Percentiles rank a stretch among this genome's conserved stretches.
Conservation (phyloP, 164 flowering plant genomes). For the Akebia trifoliata region DNA sequence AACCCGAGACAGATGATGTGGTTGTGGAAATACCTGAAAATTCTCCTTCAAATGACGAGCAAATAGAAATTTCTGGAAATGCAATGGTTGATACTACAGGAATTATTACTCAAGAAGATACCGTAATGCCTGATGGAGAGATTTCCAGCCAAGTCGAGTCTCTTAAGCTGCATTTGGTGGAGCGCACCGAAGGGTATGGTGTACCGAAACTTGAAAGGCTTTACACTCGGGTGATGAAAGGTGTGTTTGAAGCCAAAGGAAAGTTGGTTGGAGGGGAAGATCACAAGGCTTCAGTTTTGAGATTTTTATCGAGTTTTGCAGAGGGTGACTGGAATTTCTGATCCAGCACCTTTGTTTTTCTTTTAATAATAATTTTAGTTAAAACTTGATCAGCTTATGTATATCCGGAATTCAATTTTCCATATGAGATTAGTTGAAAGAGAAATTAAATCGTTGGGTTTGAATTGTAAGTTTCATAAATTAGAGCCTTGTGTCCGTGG, state of each 20-base stretch:
- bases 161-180: slow-evolving; percentile 52
- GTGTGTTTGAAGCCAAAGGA: slow-evolving; percentile 46
- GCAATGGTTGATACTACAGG: slow-evolving; percentile 16
- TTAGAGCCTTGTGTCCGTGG: too few relatives aligned
- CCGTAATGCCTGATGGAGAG: slow-evolving; percentile 46
- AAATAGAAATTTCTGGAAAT: slow-evolving; percentile 21
- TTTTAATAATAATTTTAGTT: too few relatives aligned
- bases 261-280: slow-evolving; percentile 20
- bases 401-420: background rate
- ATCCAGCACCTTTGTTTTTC: slow-evolving; percentile 3
- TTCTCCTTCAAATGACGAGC: slow-evolving; percentile 18
- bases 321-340: slow-evolving; percentile 62
- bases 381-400: background rate
- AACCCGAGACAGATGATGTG: slow-evolving; percentile 29
- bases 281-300: slow-evolving; percentile 46
- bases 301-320: slow-evolving; percentile 50
- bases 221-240: slow-evolving; percentile 65
- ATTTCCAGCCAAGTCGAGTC: slow-evolving; percentile 40
- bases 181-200: slow-evolving; percentile 47
- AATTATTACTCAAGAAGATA: slow-evolving; percentile 26
- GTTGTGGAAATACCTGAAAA: slow-evolving; percentile 25
- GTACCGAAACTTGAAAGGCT: slow-evolving; percentile 93
- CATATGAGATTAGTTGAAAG: too few relatives aligned
- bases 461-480: too few relatives aligned
- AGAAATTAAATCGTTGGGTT: too few relatives aligned